Conservation (phyloP, 2,329 filamentous ascomycete genomes). For the Penicillium thymicola region DNA sequence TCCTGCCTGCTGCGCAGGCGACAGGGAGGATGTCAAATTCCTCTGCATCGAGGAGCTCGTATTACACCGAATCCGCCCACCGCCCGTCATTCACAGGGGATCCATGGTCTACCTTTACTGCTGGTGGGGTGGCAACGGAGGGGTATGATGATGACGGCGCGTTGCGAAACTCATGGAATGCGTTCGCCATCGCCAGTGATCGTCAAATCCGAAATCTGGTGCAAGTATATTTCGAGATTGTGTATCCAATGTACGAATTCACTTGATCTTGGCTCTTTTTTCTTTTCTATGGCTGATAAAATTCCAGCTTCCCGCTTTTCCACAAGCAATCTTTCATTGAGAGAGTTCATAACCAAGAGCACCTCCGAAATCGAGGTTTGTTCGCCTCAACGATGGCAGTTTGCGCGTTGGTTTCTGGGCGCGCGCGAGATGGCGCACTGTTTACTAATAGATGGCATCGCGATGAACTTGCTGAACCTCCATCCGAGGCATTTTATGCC, state of each 20-base stretch:
- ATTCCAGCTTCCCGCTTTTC: conserved; percentile 49
- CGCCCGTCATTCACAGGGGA: conserved; percentile 16
- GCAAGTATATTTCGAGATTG: conserved; percentile 51
- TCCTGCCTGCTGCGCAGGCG: background rate
- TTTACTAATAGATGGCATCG: conserved; percentile 36
- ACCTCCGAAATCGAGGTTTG: conserved; percentile 43
- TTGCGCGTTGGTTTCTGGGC: conserved; percentile 49
- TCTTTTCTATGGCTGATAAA: background rate
- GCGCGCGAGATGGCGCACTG: conserved; percentile 51
- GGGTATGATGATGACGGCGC: conserved; percentile 22
- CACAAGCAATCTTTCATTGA: conserved; percentile 46
- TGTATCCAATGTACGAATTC: conserved; percentile 49
- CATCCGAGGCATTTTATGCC: conserved; percentile 45
- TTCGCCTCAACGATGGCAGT: conserved; percentile 53
- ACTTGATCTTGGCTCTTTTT: background rate
- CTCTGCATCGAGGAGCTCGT: conserved; percentile 18
- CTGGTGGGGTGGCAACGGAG: conserved; percentile 15
- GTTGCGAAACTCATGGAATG: conserved; percentile 39
- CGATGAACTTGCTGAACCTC: conserved; percentile 30
- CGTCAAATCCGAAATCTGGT: conserved; percentile 44
- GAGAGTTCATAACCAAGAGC: conserved; percentile 43
- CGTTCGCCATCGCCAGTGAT: conserved; percentile 41
- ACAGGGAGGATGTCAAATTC: conserved; percentile 14
- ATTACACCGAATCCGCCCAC: conserved; percentile 12
- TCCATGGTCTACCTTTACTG: conserved; percentile 20